Evolutionary conservation across 1,284 basidiomycete species (phyloP).

Genomic region (Ganoderma meredithae): DNA sequence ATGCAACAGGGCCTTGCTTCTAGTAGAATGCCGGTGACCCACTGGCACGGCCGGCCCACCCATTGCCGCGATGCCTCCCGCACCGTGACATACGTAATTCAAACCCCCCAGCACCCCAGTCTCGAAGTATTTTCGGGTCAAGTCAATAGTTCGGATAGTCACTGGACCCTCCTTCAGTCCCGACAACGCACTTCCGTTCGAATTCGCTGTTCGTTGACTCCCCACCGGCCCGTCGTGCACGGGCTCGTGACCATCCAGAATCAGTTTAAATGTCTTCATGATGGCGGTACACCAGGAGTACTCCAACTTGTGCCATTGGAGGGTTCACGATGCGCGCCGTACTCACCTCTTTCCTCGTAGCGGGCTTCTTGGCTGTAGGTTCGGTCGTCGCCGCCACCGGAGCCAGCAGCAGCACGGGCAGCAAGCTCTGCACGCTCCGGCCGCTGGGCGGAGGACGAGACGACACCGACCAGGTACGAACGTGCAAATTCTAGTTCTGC

Average conservation of each 20-base stretch:
- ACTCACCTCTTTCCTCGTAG: background rate
- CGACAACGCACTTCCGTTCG: background rate
- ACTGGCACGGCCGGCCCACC: too few species aligned
- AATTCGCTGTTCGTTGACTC: background rate
- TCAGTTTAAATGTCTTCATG: background rate
- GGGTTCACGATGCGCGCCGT: background rate
- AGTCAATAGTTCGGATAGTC: background rate
- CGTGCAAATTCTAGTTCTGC: too few species aligned
- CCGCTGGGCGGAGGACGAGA: conserved; percentile 50
- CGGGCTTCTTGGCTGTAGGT: background rate
- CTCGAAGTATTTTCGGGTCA: background rate
- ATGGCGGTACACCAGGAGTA: background rate
- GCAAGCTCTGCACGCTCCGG: conserved; percentile 43
- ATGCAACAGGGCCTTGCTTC: too few species aligned
- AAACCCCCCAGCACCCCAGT: too few species aligned
- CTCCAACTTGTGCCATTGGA: background rate
- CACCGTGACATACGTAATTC: background rate
- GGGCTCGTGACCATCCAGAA: background rate
- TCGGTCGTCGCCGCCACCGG: background rate
- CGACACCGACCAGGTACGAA: conserved; percentile 51
- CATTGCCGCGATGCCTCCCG: too few species aligned
- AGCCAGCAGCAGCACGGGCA: background rate
- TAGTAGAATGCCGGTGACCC: too few species aligned
- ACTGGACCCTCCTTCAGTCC: background rate
- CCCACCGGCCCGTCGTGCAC: background rate